A percentile compares a stretch with the other conserved stretches of the same genome.
These are phyloP conservation scores for Populus hybrid DNA, from an alignment of 441 rosid genomes.

Conservation along the genomic window DNA sequence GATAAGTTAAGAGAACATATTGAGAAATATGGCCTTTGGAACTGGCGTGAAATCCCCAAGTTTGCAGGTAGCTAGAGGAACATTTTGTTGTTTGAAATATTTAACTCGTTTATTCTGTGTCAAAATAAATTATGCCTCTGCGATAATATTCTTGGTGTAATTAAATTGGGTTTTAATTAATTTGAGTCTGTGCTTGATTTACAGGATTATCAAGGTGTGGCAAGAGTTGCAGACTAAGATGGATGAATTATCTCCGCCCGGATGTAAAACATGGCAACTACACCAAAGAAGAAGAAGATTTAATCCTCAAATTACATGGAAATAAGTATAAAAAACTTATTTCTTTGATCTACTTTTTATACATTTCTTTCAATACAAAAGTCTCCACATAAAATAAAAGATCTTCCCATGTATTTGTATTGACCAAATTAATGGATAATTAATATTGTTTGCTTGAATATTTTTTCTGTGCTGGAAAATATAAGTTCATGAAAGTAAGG, in stretches of 20 bases:
- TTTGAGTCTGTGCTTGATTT: not conserved
- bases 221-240: conserved; percentile 50
- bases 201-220: conserved; percentile 61
- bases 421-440: not conserved
- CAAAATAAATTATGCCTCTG: no score
- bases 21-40: conserved; percentile 32
- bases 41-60: conserved; percentile 44
- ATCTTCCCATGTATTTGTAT: not conserved
- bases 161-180: no score
- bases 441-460: not conserved
- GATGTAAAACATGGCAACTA: conserved; percentile 48
- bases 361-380: not conserved
- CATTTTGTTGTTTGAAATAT: not conserved
- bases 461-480: not conserved
- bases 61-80: conserved; percentile 33
- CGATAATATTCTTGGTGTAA: not conserved
- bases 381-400: not conserved
- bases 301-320: conserved; percentile 44
- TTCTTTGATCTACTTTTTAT: not conserved
- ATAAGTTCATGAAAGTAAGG: not conserved
- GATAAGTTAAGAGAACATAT: conserved; percentile 30
- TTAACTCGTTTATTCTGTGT: not conserved
- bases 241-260: conserved; percentile 33
- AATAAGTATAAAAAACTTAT: conserved; percentile 35
- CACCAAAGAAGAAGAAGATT: conserved; percentile 45